Base-by-base conservation (phyloP, 192 early-diverging fungal species). In the Rhizoclosmatium globosum region DNA sequence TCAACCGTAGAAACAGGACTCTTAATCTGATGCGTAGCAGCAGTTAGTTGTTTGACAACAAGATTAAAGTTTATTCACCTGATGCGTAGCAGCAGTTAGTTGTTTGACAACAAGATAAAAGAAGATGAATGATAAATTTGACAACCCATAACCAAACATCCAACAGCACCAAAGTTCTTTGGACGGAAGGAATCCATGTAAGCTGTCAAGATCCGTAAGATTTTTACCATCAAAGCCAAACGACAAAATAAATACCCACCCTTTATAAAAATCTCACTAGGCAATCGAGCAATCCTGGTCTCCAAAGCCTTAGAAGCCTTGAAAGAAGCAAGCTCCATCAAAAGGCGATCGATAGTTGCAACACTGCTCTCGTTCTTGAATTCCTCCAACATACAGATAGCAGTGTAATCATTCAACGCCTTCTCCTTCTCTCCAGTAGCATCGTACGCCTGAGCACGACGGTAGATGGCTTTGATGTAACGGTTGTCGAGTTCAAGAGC, bases 131-230 rank as follows among this genome's bases (percentile, higher is more conserved):
- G n/a, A n/a, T n/a, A n/a, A n/a, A n/a, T n/a, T 43, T 11, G 82
- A 82, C n/a, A n/a, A n/a, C n/a, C n/a, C n/a, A n/a, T n/a, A n/a
- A n/a, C n/a, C n/a, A n/a, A n/a, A n/a, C n/a, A n/a, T n/a, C n/a
- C n/a, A n/a, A n/a, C n/a, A n/a, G n/a, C n/a, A 76, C 46, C 82
- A 71, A 60, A 81, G 39, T 76, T 85, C 2, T 81, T 89, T 60
- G 85, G 83, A 39, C 91, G 85, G 88, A 97, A 98, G 13, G 97
- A 96, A 79, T 98, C 97, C 80, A 99, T 89, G 83, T 97, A 99
- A 3, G 95, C 95, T 44, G 87, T 87, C 80, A 79, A 23, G n/a
- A 64, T 43, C 47, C 60, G n/a, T 70, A 39, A 23, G 39, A 46
- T 19, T 56, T 74, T 68, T 17, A 44, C 13, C n/a, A 1, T 19